phyloP scores from a whole-genome alignment of 2,329 filamentous ascomycete species.

The Botrytis pseudocinerea region DNA sequence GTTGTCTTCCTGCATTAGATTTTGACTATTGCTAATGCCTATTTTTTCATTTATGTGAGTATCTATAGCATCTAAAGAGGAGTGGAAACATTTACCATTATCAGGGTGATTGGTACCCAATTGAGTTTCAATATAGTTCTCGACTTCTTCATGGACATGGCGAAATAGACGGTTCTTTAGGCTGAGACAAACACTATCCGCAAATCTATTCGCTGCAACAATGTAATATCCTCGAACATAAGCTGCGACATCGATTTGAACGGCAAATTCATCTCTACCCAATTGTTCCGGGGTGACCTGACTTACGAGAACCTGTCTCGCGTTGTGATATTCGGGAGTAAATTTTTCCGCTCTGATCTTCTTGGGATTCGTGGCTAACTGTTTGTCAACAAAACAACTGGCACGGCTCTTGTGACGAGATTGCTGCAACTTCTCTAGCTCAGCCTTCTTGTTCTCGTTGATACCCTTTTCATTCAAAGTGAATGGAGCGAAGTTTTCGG shows the following conservation, averaged over 20 bases:
- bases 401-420: conserved; percentile 54
- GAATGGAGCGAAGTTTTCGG: conserved; percentile 27
- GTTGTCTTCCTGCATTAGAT: conserved; percentile 4
- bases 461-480: conserved; percentile 43
- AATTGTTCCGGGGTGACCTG: conserved; percentile 43
- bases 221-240: conserved; percentile 70
- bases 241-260: conserved; percentile 64
- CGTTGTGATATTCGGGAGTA: too few relatives aligned
- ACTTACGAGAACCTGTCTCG: conserved; percentile 6
- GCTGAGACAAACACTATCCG: conserved; percentile 48
- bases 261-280: conserved; percentile 49
- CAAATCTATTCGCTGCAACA: conserved; percentile 63
- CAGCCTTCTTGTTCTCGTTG: conserved; percentile 48
- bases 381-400: conserved; percentile 42
- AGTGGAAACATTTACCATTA: conserved; percentile 17
- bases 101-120: conserved; percentile 25
- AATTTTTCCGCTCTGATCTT: background rate
- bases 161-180: conserved; percentile 26
- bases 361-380: background rate
- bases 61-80: too few relatives aligned
- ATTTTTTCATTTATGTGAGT: background rate
- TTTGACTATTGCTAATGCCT: background rate
- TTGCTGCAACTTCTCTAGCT: conserved; percentile 49
- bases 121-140: conserved; percentile 23
- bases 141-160: conserved; percentile 21